Percentiles rank a stretch among this genome's conserved stretches.
These are phyloP conservation scores for Debaryomyces maramus DNA, from an alignment of 805 yeast species.

Conservation along the genomic window DNA sequence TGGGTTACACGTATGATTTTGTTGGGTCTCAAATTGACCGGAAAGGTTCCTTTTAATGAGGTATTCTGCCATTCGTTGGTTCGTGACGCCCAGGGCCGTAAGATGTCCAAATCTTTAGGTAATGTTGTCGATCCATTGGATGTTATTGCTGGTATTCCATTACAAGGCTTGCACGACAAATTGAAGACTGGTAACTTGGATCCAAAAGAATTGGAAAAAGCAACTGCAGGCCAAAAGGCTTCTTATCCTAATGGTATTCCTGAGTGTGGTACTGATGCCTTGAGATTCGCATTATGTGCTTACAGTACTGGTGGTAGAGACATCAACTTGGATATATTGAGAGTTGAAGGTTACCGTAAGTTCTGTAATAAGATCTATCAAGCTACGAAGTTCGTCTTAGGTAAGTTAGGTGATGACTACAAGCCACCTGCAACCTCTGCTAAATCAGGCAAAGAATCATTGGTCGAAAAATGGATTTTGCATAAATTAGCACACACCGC, in stretches of 20 bases:
- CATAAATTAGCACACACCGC: conserved; percentile 77
- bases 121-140: conserved; percentile 95
- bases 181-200: conserved; percentile 82
- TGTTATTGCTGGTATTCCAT: conserved; percentile 84
- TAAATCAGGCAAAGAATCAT: conserved; percentile 75
- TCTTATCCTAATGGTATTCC: conserved; percentile 97
- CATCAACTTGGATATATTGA: conserved; percentile 89
- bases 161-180: conserved; percentile 77
- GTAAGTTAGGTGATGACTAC: conserved; percentile 89
- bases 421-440: conserved; percentile 68
- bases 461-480: conserved; percentile 96
- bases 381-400: conserved; percentile 94
- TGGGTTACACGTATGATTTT: conserved; percentile 98
- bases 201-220: conserved; percentile 82
- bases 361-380: conserved; percentile 99
- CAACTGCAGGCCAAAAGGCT: conserved; percentile 81
- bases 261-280: conserved; percentile 98
- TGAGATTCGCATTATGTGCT: conserved; percentile 97
- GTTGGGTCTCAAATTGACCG: conserved; percentile 86
- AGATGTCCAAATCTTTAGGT: conserved; percentile 97
- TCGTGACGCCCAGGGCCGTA: conserved; percentile 98
- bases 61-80: conserved; percentile 98
- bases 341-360: conserved; percentile 98
- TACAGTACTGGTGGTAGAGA: conserved; percentile 99
- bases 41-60: conserved; percentile 88